Conservation (phyloP, 169 alveolate species). For the Eimeria tenella region DNA sequence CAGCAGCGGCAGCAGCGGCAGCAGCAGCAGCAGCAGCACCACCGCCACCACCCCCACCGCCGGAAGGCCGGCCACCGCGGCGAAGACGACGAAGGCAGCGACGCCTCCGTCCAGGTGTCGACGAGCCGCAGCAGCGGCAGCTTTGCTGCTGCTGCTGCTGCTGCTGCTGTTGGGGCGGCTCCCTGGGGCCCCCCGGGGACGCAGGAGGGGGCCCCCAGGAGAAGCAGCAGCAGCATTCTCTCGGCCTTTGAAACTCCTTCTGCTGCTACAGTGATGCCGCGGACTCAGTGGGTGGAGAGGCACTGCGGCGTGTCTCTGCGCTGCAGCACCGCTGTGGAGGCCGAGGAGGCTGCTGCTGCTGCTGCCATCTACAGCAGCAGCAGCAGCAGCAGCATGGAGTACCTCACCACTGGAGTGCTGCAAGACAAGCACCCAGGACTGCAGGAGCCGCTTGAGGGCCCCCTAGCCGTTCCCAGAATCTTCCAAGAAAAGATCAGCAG, state of each 20-base stretch:
- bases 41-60: background rate
- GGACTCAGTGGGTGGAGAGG: slow-evolving; percentile 29
- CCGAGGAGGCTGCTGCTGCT: slow-evolving; percentile 3
- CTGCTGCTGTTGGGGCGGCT: too few relatives aligned
- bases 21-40: slow-evolving; percentile 42
- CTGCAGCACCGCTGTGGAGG: slow-evolving; percentile 18
- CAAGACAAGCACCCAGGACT: background rate
- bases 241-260: background rate
- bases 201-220: too few relatives aligned
- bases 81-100: background rate
- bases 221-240: background rate
- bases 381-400: slow-evolving; percentile 32
- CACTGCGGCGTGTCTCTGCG: slow-evolving; percentile 31
- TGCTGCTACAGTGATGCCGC: background rate
- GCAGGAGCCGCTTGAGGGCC: background rate
- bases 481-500: background rate
- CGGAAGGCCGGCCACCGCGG: background rate
- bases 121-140: background rate
- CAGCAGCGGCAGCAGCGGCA: slow-evolving; percentile 43
- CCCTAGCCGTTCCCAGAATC: background rate
- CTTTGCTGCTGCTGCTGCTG: background rate
- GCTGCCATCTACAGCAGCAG: background rate
- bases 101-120: background rate
- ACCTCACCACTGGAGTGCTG: background rate
- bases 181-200: too few relatives aligned